phyloP scores from a whole-genome alignment of 192 early-diverging fungal genomes.

The Diversispora eburnea region DNA sequence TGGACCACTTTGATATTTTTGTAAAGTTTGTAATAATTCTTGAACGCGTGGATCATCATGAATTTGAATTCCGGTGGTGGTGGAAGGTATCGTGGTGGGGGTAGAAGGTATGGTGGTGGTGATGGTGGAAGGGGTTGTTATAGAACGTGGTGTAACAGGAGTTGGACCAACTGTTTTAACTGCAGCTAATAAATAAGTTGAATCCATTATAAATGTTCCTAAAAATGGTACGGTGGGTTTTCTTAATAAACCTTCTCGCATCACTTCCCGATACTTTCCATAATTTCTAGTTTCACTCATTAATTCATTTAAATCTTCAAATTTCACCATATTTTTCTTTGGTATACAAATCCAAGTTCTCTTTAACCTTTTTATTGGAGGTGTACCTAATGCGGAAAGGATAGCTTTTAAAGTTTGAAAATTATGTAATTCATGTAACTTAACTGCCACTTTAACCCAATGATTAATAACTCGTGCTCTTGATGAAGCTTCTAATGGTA shows the following conservation, averaged over 20 bases:
- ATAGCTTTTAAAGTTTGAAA: constrained; percentile 72
- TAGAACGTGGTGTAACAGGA: constrained; percentile 18
- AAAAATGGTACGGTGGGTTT: constrained; percentile 69
- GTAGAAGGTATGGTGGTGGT: no score
- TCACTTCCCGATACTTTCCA: constrained; percentile 61
- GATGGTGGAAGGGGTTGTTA: background rate
- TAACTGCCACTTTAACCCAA: constrained; percentile 67
- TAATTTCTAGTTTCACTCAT: constrained; percentile 73
- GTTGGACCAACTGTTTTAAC: constrained; percentile 41
- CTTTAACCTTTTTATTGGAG: constrained; percentile 65
- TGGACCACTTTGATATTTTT: constrained; percentile 54
- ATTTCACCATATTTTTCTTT: constrained; percentile 53
- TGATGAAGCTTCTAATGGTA: constrained; percentile 51
- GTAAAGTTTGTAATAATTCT: constrained; percentile 55
- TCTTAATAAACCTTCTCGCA: constrained; percentile 40
- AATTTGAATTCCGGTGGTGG: constrained; percentile 27
- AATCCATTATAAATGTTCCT: constrained; percentile 72
- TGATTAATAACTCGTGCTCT: constrained; percentile 59
- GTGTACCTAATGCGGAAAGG: constrained; percentile 61
- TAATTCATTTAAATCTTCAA: constrained; percentile 51
- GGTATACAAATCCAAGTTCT: constrained; percentile 71
- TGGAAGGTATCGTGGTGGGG: constrained; percentile 20
- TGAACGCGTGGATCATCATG: constrained; percentile 55
- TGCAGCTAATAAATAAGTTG: constrained; percentile 67
- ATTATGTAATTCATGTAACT: constrained; percentile 57